These are phyloP conservation scores for Elaeis guineensis DNA, from an alignment of 176 grass and related monocot genomes.

Conservation along the genomic window DNA sequence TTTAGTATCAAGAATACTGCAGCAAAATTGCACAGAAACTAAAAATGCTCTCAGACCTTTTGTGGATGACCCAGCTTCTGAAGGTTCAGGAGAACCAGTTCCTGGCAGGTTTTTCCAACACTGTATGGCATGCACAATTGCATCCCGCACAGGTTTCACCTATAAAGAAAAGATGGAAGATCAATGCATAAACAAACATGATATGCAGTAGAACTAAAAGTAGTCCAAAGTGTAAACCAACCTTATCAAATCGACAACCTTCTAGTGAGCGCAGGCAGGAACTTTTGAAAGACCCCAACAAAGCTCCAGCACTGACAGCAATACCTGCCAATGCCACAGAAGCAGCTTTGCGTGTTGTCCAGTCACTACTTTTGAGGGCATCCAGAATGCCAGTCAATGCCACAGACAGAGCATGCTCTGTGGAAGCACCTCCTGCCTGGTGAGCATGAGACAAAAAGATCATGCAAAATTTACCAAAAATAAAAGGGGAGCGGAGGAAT, in stretches of 20 bases:
- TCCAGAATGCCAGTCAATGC: slow-evolving; percentile 75
- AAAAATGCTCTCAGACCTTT: slow-evolving; percentile 52
- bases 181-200: too few relatives aligned
- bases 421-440: slow-evolving; percentile 78
- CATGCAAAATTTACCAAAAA: slow-evolving; percentile 13
- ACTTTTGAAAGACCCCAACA: slow-evolving; percentile 55
- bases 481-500: neutral
- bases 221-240: slow-evolving; percentile 12
- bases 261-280: slow-evolving; percentile 77
- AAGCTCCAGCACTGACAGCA: slow-evolving; percentile 51
- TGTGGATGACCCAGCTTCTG: slow-evolving; percentile 76
- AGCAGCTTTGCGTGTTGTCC: slow-evolving; percentile 80
- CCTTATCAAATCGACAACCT: slow-evolving; percentile 92
- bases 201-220: too few relatives aligned
- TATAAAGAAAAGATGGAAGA: slow-evolving; percentile 15
- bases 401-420: slow-evolving; percentile 50
- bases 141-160: slow-evolving; percentile 97
- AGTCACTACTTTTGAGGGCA: slow-evolving; percentile 75
- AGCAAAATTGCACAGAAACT: neutral
- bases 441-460: slow-evolving; percentile 3
- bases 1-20: too few relatives aligned
- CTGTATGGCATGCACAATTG: slow-evolving; percentile 63
- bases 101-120: slow-evolving; percentile 88
- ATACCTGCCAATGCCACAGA: slow-evolving; percentile 70
- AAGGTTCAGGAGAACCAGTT: slow-evolving; percentile 64